Base-by-base conservation (phyloP, 2,329 filamentous ascomycete genomes). In the Stagonosporopsis cucurbitacearum region DNA sequence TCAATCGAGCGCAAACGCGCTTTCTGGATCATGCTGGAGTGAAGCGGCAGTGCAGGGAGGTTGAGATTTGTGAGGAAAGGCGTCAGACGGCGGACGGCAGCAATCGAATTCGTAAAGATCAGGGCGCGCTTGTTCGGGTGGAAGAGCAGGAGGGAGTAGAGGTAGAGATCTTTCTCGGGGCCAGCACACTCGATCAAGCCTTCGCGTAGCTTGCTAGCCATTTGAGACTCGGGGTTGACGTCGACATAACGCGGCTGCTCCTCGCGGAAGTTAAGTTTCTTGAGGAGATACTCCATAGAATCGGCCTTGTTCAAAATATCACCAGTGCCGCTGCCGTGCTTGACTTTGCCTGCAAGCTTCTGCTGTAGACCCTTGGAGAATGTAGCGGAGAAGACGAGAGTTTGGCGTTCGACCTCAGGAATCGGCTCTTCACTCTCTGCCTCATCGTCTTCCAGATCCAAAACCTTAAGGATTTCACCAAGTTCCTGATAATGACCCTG, bases 21-120 rank as follows among this genome's bases (percentile, higher is more conserved):
- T 75, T 98, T 98, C 77, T 99, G 95, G 1, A 88, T 84, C 95
- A 99, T 98, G 62, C 92, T 90, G 0, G 92, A 97, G 76, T 99
- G 95, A 0, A 99, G 81, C 0, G 90, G 87, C 11, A 91, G 80
- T 1, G 88, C 89, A 2, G 88, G 87, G 8, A 97, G 82, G 59
- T 88, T 85, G 46, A 99, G 86, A 63, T 91, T 91, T 65, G 94
- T 87, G 1, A 99, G 84, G 70, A 97, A 85, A 0, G 94, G 91
- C 0, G 89, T 87, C 12, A 99, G 81, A 33, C 95, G 91, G 40
- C 92, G 89, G 47, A 96, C 94, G 2, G 94, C 90, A 48, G 90
- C 91, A 74, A 99, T 97, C 40, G 93, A 96, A 78, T 99, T 99
- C 25, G 93, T 92, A 75, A 99, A 99, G 43, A 99, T 87, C 2